Base-by-base conservation (phyloP, 805 yeast genomes). In the Hanseniaspora lindneri region DNA sequence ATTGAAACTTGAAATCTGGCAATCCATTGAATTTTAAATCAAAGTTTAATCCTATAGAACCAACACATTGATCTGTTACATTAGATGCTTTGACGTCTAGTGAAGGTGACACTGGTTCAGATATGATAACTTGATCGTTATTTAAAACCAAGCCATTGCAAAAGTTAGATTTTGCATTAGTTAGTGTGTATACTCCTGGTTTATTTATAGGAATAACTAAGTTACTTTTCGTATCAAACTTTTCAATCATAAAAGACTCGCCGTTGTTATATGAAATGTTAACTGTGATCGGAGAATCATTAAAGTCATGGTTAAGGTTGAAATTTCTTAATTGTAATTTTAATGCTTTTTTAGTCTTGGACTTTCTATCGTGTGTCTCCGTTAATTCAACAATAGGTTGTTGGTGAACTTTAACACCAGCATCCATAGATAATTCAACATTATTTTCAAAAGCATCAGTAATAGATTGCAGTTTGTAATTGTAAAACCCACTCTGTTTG, bases 1-100 rank as follows among this genome's bases (percentile, higher is more conserved):
- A 79, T 35, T 70, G 73, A 21, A 86, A 70, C 48, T 71, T 72
- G 65, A 82, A 92, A 1, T 97, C 96, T 0, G 95, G 83, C 25
- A 79, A 75, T 16, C 98, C 97, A 4, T 73, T 66, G 44, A 81
- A 69, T 0, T 72, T 63, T 51, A 88, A 69, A 44, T 80, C 83
- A 53, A 85, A 86, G 28, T 72, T 70, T 51, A 87, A 77, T 0
- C 96, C 98, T 8, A 86, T 79, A 39, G 87, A 85, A 0, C 98
- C 98, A 27, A 92, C 83, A 66, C 99, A 92, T 42, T 81, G 76
- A 57, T 89, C 97, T 23, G 77, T 69, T 2, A 89, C 76, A 2
- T 89, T 66, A 9, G 61, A 60, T 2, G 72, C 62, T 24, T 56
- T 59, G 14, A 75, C 70, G 3, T 60, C 54, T 21, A 77, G 52